A percentile compares a stretch with the other conserved stretches of the same genome.
phyloP scores from a whole-genome alignment of 345 rosid species.

The Gossypium australe region DNA sequence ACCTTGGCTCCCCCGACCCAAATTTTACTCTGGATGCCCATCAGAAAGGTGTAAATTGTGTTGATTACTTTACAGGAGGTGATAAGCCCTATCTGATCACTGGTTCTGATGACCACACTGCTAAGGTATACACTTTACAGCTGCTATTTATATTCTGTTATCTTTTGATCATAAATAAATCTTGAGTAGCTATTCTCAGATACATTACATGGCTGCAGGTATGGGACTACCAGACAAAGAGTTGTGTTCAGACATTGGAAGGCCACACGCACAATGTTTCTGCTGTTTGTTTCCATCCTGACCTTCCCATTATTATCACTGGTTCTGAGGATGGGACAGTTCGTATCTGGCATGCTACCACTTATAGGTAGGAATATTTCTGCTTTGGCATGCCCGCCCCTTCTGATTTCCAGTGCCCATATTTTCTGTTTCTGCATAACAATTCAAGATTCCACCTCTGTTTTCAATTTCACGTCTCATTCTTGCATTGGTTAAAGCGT shows the following conservation, averaged over 20 bases:
- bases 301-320: conserved; percentile 73
- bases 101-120: conserved; percentile 95
- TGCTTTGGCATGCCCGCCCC: neutral
- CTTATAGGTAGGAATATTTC: conserved; percentile 46
- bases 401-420: neutral
- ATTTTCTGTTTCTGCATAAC: neutral
- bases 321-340: conserved; percentile 86
- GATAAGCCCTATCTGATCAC: conserved; percentile 89
- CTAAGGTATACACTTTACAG: conserved; percentile 53
- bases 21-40: conserved; percentile 93
- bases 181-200: conserved; percentile 18
- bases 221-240: conserved; percentile 86
- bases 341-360: conserved; percentile 75
- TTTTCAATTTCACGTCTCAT: neutral
- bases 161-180: conserved; percentile 8
- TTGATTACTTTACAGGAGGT: conserved; percentile 92
- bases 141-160: neutral
- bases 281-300: conserved; percentile 80
- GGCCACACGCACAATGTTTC: conserved; percentile 87
- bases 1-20: conserved; percentile 93
- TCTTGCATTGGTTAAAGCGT: neutral
- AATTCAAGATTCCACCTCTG: neutral
- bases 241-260: conserved; percentile 78
- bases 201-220: conserved; percentile 38
- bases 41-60: conserved; percentile 90